Base-by-base conservation (phyloP, 257 asterid genomes). In the Solanum sparsipilum region DNA sequence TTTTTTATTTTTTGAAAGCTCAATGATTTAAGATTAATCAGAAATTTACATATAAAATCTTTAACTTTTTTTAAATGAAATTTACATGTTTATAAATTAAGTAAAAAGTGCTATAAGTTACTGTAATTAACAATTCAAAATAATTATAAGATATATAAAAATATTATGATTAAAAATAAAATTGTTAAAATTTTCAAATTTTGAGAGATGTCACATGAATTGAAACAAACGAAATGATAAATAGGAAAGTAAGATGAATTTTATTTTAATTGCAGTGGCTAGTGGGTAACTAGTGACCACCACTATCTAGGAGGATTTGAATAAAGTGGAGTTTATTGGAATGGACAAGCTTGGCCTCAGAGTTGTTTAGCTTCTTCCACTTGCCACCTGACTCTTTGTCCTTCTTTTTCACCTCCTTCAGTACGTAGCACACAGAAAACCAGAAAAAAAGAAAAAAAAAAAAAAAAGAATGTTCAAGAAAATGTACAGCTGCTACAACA, bases 341-440 rank as follows among this genome's bases (percentile, higher is more conserved):
- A 52, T 52, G 63, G 23, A 52, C 31, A 84, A 73, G 65, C 70
- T 38, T 67, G 84, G 84, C 78, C 52, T 32, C 12, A 68, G 90
- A 70, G 65, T 84, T 56, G 11, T 21, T 39, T 27, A 76, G 84
- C 89, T 87, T 88, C 90, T 89, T 84, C 91, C 83, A 78, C 70
- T 86, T 86, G 56, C 81, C 87, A 29, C 90, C 84, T 87, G 91
- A 31, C 58, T 87, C 75, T 89, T 44, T 83, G 84, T 74, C 78
- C 44, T 25, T 65, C 89, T 85, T 65, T 75, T 85, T 82, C 89
- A 67, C 25, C 56, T 15, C 36, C 74, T 90, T 67, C 84, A 71
- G 84, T 87, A 52, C 11, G 89, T 91, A 89, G 92, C 68, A 58
- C 68, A 56, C 48, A 83, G 27, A 78, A 27, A 74, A 86, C 94